Percentiles rank a stretch among this genome's conserved stretches.
phyloP scores from a whole-genome alignment of 2,329 filamentous ascomycete genomes.

The Leptographium wingfieldii region DNA sequence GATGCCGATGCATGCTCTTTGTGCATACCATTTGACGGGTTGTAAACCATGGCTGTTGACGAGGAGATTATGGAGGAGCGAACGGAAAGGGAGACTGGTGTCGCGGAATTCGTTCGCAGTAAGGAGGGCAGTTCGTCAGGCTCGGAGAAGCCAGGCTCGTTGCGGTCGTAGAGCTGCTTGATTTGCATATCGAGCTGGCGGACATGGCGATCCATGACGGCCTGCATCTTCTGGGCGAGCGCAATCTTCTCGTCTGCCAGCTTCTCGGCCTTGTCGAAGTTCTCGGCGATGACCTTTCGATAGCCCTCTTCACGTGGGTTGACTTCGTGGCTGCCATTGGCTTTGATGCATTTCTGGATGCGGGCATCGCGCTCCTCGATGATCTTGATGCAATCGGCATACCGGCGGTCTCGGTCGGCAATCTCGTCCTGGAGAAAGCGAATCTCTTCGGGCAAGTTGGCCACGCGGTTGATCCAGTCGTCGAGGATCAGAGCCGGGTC shows the following conservation, averaged over 20 bases:
- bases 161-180: constrained; percentile 47
- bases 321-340: constrained; percentile 57
- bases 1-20: constrained; percentile 11
- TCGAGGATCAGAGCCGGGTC: constrained; percentile 61
- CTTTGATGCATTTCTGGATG: constrained; percentile 71
- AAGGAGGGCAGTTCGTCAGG: constrained; percentile 52
- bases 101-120: constrained; percentile 44
- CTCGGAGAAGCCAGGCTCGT: constrained; percentile 48
- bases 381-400: constrained; percentile 53
- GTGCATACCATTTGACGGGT: constrained; percentile 18
- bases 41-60: constrained; percentile 21
- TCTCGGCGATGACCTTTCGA: constrained; percentile 52
- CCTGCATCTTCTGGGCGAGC: constrained; percentile 51
- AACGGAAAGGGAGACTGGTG: constrained; percentile 28
- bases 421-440: constrained; percentile 77
- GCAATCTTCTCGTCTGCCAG: constrained; percentile 65
- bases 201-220: constrained; percentile 48
- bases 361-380: constrained; percentile 61
- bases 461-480: constrained; percentile 62
- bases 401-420: constrained; percentile 62
- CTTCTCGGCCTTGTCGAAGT: constrained; percentile 55
- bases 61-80: constrained; percentile 17
- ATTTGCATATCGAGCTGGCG: constrained; percentile 50
- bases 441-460: constrained; percentile 72
- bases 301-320: constrained; percentile 66